Base-by-base conservation (phyloP, 1,284 basidiomycete genomes). In the Irpex sp. region DNA sequence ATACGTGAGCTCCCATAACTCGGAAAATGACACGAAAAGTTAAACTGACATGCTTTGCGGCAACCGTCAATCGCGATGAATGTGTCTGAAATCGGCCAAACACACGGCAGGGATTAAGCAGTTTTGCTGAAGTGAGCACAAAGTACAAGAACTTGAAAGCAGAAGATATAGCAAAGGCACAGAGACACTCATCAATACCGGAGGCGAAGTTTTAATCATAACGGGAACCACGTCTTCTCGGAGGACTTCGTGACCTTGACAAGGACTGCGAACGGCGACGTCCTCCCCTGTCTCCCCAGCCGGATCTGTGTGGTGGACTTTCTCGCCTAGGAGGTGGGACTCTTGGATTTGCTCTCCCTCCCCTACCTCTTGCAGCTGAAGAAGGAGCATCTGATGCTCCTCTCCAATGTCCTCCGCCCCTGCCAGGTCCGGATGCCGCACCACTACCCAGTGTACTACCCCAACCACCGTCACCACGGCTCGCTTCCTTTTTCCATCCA, bases 331-430 rank as follows among this genome's bases (percentile, higher is more conserved):
- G 76, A 4, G 70, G 74, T 7, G 74, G 74, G 36, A 69, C 71
- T 38, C 76, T 73, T 34, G 74, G 66, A 60, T 75, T 73, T 44
- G 80, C 71, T n/a, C 70, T 73, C 21, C 72, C 73, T 31, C 75
- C 76, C 47, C 75, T 60, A 56, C 60, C 70, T 62, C 17, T 75
- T 21, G 75, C 69, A n/a, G 73, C 75, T 4, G 80, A 72, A 3
- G 77, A 73, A 0, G 78, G 74, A 5, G 77, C 77, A 66, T 82
- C 81, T 4, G 87, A 87, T 21, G 80, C 85, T 0, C 87, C 87
- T 52, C 87, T 78, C 87, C 88, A 89, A 71, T 89, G 88, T 6
- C 88, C 87, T 17, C 85, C 86, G 57, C 85, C 82, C 7, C 85
- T 76, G 44, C 81, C 74, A 37, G 66, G 59, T 31, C 75, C 75